These are phyloP conservation scores for Didymella glomerata DNA, from an alignment of 2,329 filamentous ascomycete genomes.

Conservation along the genomic window DNA sequence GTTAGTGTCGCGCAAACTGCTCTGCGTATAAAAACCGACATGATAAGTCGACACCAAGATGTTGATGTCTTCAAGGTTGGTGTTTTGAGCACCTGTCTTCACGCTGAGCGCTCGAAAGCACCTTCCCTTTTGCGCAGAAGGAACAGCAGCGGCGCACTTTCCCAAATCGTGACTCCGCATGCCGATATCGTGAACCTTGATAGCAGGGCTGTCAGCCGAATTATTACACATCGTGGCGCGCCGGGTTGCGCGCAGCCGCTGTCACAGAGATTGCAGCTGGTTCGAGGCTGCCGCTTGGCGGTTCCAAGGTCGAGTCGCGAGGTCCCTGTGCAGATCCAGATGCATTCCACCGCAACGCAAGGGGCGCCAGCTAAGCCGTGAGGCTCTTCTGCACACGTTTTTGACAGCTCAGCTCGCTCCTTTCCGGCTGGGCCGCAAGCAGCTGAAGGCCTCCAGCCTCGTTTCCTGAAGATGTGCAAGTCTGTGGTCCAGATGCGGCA, in stretches of 20 bases:
- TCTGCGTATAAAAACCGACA: too few relatives aligned
- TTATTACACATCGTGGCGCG: background rate
- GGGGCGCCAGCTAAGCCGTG: constrained; percentile 17
- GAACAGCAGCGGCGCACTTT: constrained; percentile 14
- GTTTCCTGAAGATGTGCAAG: background rate
- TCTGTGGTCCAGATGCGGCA: constrained; percentile 13
- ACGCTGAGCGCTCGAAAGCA: background rate
- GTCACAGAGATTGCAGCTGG: constrained; percentile 3
- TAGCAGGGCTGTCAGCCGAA: background rate
- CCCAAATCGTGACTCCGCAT: constrained; percentile 13
- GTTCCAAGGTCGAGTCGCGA: constrained; percentile 8
- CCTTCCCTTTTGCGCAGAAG: constrained; percentile 18
- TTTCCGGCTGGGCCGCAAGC: constrained; percentile 14
- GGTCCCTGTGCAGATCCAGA: constrained; percentile 21
- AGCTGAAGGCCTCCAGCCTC: constrained; percentile 5
- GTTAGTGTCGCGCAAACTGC: too few relatives aligned
- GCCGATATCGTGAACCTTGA: background rate
- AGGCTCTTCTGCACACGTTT: constrained; percentile 20
- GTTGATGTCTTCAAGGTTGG: too few relatives aligned
- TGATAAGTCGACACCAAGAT: too few relatives aligned
- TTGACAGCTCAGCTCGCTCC: constrained; percentile 15
- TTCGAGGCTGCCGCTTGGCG: constrained; percentile 1
- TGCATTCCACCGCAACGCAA: constrained; percentile 18
- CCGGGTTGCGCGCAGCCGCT: background rate
- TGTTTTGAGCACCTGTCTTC: too few relatives aligned